Conservation (phyloP, 331 rosid genomes). For the Quercus phellos region DNA sequence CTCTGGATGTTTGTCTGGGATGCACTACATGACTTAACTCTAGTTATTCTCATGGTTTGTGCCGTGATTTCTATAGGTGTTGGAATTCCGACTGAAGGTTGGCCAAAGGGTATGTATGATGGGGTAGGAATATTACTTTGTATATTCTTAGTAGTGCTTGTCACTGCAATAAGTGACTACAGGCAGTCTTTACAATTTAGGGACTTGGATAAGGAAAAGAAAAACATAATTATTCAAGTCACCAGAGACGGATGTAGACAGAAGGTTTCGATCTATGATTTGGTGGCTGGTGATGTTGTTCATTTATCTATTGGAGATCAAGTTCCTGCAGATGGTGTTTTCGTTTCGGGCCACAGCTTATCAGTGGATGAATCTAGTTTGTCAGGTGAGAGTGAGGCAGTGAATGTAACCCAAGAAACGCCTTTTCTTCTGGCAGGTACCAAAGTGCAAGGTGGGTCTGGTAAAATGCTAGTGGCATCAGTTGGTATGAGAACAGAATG, state of each 20-base stretch:
- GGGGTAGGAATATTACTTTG: slow-evolving; percentile 80
- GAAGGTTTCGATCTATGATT: slow-evolving; percentile 62
- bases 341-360: slow-evolving; percentile 61
- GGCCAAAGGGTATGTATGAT: slow-evolving; percentile 77
- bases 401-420: slow-evolving; percentile 21
- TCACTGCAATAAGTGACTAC: slow-evolving; percentile 78
- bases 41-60: slow-evolving; percentile 60
- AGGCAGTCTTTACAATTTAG: slow-evolving; percentile 75
- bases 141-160: slow-evolving; percentile 61
- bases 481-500: slow-evolving; percentile 95
- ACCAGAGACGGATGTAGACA: slow-evolving; percentile 67
- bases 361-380: slow-evolving; percentile 80
- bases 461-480: slow-evolving; percentile 69
- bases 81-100: slow-evolving; percentile 79
- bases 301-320: slow-evolving; percentile 78
- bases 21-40: slow-evolving; percentile 79
- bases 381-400: slow-evolving; percentile 87
- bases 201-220: slow-evolving; percentile 80
- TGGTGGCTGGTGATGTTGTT: slow-evolving; percentile 80
- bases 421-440: slow-evolving; percentile 80
- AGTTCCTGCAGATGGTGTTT: slow-evolving; percentile 83
- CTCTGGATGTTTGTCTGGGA: slow-evolving; percentile 92
- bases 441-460: slow-evolving; percentile 79
- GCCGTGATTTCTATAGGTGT: slow-evolving; percentile 60
- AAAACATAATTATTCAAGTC: slow-evolving; percentile 67